Base-by-base conservation (phyloP, 1,139 yeast species). In the Lodderomyces margitis region DNA sequence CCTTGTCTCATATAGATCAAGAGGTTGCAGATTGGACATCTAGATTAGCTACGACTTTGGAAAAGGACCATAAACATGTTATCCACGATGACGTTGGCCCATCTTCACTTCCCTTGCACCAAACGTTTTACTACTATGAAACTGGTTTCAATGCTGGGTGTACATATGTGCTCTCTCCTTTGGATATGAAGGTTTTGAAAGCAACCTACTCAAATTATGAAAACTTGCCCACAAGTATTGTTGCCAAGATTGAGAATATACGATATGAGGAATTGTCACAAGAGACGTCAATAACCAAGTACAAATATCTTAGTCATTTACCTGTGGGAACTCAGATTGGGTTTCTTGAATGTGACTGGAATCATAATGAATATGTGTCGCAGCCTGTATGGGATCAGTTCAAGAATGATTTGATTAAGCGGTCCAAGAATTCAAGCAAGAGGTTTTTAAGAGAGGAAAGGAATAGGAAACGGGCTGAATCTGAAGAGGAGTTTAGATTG, bases 301-400 rank as follows among this genome's bases (percentile, higher is more conserved):
- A 76, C 58, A 91, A 88, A 57, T 89, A 86, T 57, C 64, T 92
- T 44, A 74, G 86, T 1, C 95, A 91, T 61, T 62, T 89, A 28
- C 98, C 99, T 0, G 58, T 79, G 24, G 97, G 97, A 1, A 82
- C 96, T 0, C 85, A 86, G 35, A 63, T 92, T 36, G 95, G 92
- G 11, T 83, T 88, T 49, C 56, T 94, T 44, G 98, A 92, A 54
- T 78, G 96, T 45, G 82, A 87, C 55, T 92, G 98, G 98, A 49
- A 56, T 25, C 63, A 69, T 27, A 67, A 64, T 62, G 78, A 49
- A 48, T 61, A 46, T 41, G 56, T 72, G 1, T 67, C 75, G 3
- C 61, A 62, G 6, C 82, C 78, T 17, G 75, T 83, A 0, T 78
- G 84, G 68, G 61, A 64, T 1, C 57, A 59, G 24, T 88, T 83